Percentiles rank a stretch among this genome's conserved stretches.
Conservation (phyloP, 2,329 filamentous ascomycete genomes). For the Fusarium pininemorale region DNA sequence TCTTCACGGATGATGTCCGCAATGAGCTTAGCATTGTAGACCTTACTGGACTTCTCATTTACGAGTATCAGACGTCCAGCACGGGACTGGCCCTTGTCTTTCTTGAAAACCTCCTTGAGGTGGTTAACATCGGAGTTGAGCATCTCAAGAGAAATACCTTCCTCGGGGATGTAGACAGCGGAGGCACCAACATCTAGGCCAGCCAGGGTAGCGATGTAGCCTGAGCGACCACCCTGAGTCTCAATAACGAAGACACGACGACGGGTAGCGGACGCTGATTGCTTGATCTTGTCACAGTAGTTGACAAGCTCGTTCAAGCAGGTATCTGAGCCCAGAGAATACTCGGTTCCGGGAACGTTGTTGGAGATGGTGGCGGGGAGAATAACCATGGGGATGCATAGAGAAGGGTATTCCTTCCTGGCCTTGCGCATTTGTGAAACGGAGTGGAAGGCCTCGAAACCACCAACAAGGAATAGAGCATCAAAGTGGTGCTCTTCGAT, state of each 20-base stretch:
- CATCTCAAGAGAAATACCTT: constrained; percentile 94
- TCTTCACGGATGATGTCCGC: constrained; percentile 96
- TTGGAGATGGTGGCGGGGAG: constrained; percentile 98
- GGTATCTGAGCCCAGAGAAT: constrained; percentile 95
- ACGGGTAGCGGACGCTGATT: constrained; percentile 92
- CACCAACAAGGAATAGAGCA: constrained; percentile 89
- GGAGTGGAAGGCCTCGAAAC: constrained; percentile 96
- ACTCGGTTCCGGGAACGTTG: constrained; percentile 97
- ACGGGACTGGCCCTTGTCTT: constrained; percentile 86
- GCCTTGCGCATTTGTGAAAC: constrained; percentile 87
- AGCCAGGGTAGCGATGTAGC: constrained; percentile 90
- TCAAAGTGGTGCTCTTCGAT: constrained; percentile 91
- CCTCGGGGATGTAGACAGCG: constrained; percentile 96
- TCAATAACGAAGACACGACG: constrained; percentile 97
- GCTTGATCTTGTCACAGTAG: constrained; percentile 97
- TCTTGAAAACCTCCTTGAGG: constrained; percentile 83
- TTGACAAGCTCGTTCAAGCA: constrained; percentile 94
- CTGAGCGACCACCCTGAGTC: constrained; percentile 93
- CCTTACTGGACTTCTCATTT: constrained; percentile 91
- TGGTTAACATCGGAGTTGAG: constrained; percentile 89
- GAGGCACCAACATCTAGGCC: constrained; percentile 91
- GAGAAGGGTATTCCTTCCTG: constrained; percentile 78
- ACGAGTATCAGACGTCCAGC: constrained; percentile 95
- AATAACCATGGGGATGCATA: constrained; percentile 91
- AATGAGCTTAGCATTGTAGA: constrained; percentile 92